Evolutionary conservation across 495 filamentous ascomycete species (phyloP), one percentile per base, ranked within the genome.

Genomic region (Durotheca rogersii): DNA sequence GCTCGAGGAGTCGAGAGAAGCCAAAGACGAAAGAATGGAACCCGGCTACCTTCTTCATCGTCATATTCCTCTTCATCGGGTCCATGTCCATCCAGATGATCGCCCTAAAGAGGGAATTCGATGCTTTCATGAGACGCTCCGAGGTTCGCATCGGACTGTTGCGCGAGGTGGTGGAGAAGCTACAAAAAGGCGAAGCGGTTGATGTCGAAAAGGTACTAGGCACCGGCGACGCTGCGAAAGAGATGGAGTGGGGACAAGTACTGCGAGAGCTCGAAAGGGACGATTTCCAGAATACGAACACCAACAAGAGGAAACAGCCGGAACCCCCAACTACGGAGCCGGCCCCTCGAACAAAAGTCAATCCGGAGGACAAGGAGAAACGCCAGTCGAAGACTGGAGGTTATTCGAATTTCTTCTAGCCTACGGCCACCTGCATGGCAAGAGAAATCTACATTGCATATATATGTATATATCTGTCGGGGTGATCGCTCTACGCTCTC

Each of bases 71-170:
- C 31, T 77, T 96, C 51, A 91, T 96, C 55, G 94, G 93, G 1
- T 94, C 88, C 48, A 92, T 96, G 69, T 85, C 90, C 9, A 95
- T 99, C 56, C 85, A 96, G 51, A 85, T 92, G 79, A 86, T 99
- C 47, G 74, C 82, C 5, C 64, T 97, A 53, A 85, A 81, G 66
- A 87, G 85, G 44, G 83, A 91, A 10, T 88, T 82, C 59, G 73
- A 75, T 7, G 78, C 80, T 1, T 92, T 87, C 53, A 81, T 72
- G 53, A 82, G 90, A 37, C 81, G 81, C 42, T 81, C 88, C 30
- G 88, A 95, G 64, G 83, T 87, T 6, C 86, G 87, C 60, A 87
- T 99, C 39, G 80, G 70, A 4, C 57, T 90, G 25, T 63, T 99
- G 32, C 80, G 80, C 45, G 92, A 96, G 62, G 86, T 96, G 0